phyloP scores from a whole-genome alignment of 2,329 filamentous ascomycete species.

The Fusarium austroafricanum region DNA sequence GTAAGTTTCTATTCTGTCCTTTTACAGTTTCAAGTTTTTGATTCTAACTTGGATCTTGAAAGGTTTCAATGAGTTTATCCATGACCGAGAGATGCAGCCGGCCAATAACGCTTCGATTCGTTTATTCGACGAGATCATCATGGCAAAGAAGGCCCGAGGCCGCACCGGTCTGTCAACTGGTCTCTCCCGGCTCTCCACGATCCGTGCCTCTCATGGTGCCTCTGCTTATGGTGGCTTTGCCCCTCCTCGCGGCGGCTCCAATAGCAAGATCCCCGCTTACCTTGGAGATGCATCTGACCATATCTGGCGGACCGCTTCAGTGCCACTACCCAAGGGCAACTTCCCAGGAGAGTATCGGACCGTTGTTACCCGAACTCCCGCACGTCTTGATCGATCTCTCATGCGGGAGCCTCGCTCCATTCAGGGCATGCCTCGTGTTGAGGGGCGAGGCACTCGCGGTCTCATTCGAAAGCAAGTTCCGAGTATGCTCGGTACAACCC shows the following conservation, averaged over 20 bases:
- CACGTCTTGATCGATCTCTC: slow-evolving; percentile 83
- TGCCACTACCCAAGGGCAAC: slow-evolving; percentile 69
- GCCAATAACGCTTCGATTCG: slow-evolving; percentile 74
- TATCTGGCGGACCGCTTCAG: slow-evolving; percentile 78
- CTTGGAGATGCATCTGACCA: slow-evolving; percentile 80
- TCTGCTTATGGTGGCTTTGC: slow-evolving; percentile 55
- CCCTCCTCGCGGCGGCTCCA: slow-evolving; percentile 49
- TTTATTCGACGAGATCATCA: slow-evolving; percentile 85
- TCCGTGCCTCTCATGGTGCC: slow-evolving; percentile 66
- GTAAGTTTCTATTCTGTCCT: slow-evolving; percentile 54
- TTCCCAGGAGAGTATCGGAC: slow-evolving; percentile 72
- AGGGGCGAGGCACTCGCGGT: slow-evolving; percentile 62
- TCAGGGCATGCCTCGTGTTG: slow-evolving; percentile 81
- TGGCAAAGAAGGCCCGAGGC: slow-evolving; percentile 78
- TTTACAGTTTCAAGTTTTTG: not conserved
- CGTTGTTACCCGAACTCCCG: slow-evolving; percentile 75
- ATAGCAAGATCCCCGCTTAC: slow-evolving; percentile 66
- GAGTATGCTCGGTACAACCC: slow-evolving; percentile 59
- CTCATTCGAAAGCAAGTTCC: slow-evolving; percentile 68
- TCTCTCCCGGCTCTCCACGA: slow-evolving; percentile 70
- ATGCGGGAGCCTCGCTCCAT: slow-evolving; percentile 95
- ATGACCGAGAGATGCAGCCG: slow-evolving; percentile 77
- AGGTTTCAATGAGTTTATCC: slow-evolving; percentile 84
- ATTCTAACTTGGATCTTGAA: slow-evolving; percentile 24
- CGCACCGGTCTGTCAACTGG: slow-evolving; percentile 74